These are phyloP conservation scores for Anastatica hierochuntica DNA, from an alignment of 345 rosid species.

Conservation along the genomic window DNA sequence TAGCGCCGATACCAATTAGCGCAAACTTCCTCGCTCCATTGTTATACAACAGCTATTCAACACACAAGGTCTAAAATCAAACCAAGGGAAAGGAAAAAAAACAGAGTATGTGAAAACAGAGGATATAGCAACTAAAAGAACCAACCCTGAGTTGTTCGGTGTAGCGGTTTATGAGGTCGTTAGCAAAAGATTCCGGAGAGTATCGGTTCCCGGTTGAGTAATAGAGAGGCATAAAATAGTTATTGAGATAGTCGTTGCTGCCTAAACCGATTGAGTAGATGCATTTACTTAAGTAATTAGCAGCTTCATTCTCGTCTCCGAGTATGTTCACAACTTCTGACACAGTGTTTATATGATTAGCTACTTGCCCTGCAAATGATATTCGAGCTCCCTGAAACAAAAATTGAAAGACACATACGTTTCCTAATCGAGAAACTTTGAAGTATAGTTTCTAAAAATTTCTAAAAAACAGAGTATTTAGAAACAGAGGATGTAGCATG, in stretches of 20 bases:
- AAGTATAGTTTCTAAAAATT: too few species aligned
- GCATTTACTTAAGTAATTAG: slow-evolving; percentile 54
- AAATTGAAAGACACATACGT: background rate
- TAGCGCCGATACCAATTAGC: slow-evolving; percentile 63
- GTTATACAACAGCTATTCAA: slow-evolving; percentile 46
- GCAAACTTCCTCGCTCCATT: slow-evolving; percentile 85
- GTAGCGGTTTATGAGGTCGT: slow-evolving; percentile 49
- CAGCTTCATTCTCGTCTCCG: slow-evolving; percentile 45
- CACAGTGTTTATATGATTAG: slow-evolving; percentile 54
- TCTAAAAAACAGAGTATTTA: too few species aligned
- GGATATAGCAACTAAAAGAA: background rate
- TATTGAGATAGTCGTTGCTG: slow-evolving; percentile 90
- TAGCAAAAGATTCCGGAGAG: slow-evolving; percentile 52
- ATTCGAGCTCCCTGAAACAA: slow-evolving; percentile 60
- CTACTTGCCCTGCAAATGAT: slow-evolving; percentile 64
- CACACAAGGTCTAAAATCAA: background rate
- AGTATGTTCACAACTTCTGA: slow-evolving; percentile 49
- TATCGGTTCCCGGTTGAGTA: slow-evolving; percentile 48
- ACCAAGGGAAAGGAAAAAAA: background rate
- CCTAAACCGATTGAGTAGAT: slow-evolving; percentile 70
- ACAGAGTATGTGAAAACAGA: background rate
- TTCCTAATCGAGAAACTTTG: too few species aligned
- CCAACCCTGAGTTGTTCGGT: slow-evolving; percentile 50
- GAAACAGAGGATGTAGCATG: too few species aligned
- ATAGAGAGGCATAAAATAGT: slow-evolving; percentile 68